Percentiles rank a stretch among this genome's conserved stretches.
Evolutionary conservation across 139 green algal species (phyloP).

Genomic region (Chlorella sp.): DNA sequence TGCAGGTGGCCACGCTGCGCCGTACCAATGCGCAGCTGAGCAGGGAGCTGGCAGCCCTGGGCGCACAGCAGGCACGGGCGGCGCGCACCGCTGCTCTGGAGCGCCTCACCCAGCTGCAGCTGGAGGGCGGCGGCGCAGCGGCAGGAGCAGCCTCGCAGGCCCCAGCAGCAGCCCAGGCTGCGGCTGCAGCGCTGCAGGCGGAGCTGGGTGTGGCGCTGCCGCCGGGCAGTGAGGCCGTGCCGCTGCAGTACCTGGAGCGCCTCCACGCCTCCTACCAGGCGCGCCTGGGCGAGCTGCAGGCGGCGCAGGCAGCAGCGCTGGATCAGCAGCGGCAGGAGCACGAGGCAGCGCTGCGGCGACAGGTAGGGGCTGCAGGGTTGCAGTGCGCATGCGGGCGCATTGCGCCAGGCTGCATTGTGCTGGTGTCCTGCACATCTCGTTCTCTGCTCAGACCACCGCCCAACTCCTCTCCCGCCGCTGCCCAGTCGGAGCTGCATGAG

Average conservation of each 20-base stretch:
- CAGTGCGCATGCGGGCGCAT: too few relatives aligned
- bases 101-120: not conserved
- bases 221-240: not conserved
- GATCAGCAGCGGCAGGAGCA: not conserved
- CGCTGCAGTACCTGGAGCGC: not conserved
- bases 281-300: not conserved
- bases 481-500: not conserved
- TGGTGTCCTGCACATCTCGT: too few relatives aligned
- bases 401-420: too few relatives aligned
- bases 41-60: not conserved
- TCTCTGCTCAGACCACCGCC: too few relatives aligned
- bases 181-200: not conserved
- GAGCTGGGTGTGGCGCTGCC: not conserved
- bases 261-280: not conserved
- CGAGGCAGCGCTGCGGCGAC: not conserved
- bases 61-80: not conserved
- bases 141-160: not conserved
- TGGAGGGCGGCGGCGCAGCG: not conserved
- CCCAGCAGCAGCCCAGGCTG: too few relatives aligned
- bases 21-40: not conserved
- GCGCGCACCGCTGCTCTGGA: not conserved
- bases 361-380: too few relatives aligned
- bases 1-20: conserved; percentile 1
- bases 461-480: not conserved
- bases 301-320: not conserved